These are phyloP conservation scores for Poteriospumella lacustris DNA, from an alignment of 108 stramenopile species.

Conservation along the genomic window DNA sequence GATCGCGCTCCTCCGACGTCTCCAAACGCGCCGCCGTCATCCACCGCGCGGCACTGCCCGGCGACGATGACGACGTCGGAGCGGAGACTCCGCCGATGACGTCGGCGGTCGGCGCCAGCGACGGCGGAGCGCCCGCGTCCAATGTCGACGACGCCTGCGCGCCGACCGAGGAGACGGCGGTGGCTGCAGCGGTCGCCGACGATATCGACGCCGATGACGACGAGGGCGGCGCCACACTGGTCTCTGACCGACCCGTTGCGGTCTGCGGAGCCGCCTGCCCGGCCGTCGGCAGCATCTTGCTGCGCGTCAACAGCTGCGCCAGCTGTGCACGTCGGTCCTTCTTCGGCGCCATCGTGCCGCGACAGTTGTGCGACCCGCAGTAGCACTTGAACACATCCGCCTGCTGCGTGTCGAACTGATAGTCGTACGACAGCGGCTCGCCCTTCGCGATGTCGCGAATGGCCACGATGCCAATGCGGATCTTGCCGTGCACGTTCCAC, in stretches of 20 bases:
- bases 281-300: background rate
- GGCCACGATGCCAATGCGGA: constrained; percentile 74
- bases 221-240: background rate
- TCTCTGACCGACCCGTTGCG: background rate
- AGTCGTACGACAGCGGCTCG: constrained; percentile 82
- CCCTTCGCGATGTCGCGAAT: constrained; percentile 63
- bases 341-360: constrained; percentile 51
- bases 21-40: background rate
- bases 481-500: constrained; percentile 71
- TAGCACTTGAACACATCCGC: constrained; percentile 39
- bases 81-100: too few relatives aligned
- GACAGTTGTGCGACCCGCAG: constrained; percentile 41
- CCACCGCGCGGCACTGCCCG: too few relatives aligned
- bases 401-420: constrained; percentile 59
- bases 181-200: too few relatives aligned
- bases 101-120: too few relatives aligned
- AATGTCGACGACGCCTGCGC: too few relatives aligned
- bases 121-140: too few relatives aligned
- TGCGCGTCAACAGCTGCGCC: background rate
- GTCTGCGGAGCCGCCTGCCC: background rate
- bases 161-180: too few relatives aligned
- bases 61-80: too few relatives aligned
- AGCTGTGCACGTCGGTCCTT: background rate
- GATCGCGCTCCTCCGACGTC: background rate
- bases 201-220: background rate